Evolutionary conservation across 2,329 filamentous ascomycete species (phyloP).

Genomic region (Plectosphaerella plurivora): DNA sequence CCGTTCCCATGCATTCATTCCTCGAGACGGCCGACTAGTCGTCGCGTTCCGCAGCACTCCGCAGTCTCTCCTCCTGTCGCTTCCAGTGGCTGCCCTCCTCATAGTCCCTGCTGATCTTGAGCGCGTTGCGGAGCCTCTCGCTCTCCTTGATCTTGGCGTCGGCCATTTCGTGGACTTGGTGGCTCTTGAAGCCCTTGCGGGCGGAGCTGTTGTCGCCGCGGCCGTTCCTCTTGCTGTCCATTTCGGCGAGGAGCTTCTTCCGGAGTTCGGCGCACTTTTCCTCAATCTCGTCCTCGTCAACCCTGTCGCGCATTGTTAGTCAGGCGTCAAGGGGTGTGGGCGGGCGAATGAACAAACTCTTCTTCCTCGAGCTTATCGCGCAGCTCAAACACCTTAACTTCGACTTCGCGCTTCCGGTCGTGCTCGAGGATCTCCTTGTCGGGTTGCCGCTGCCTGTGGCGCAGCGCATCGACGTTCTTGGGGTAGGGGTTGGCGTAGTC

Average conservation of each 20-base stretch:
- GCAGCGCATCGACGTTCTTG: constrained; percentile 62
- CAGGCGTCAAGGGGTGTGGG: neutral
- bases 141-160: constrained; percentile 96
- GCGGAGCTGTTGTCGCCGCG: constrained; percentile 26
- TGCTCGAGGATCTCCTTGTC: constrained; percentile 93
- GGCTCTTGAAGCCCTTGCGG: constrained; percentile 68
- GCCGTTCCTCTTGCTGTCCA: constrained; percentile 28
- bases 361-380: constrained; percentile 90
- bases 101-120: constrained; percentile 83
- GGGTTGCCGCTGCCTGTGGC: constrained; percentile 76
- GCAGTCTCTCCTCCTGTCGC: constrained; percentile 69
- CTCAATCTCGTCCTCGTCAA: constrained; percentile 91
- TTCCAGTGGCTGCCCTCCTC: constrained; percentile 84
- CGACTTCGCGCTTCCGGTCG: constrained; percentile 83
- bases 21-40: constrained; percentile 12
- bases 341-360: constrained; percentile 45
- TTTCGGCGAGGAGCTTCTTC: constrained; percentile 33
- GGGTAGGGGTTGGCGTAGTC: constrained; percentile 76
- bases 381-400: constrained; percentile 89
- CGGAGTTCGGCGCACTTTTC: constrained; percentile 41
- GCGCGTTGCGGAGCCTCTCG: constrained; percentile 76
- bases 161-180: constrained; percentile 94
- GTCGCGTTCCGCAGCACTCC: constrained; percentile 37
- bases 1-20: neutral
- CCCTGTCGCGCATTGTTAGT: constrained; percentile 34